phyloP scores from a whole-genome alignment of 352 stramenopile species.

The Phytophthora brassicae region DNA sequence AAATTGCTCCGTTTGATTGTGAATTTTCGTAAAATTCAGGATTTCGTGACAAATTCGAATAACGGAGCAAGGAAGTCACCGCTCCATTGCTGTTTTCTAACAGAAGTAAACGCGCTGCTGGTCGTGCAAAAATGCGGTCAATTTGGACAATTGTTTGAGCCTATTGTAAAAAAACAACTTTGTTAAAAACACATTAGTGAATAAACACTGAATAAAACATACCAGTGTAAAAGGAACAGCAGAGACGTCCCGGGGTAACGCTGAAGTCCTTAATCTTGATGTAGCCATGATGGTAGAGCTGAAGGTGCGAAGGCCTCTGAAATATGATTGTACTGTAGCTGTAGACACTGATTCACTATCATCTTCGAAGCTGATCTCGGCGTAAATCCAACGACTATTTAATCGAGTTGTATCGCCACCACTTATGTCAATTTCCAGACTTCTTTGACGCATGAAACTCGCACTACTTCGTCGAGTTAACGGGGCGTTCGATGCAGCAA shows the following conservation, averaged over 20 bases:
- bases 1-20: constrained; percentile 9
- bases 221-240: constrained; percentile 41
- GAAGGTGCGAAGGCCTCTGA: constrained; percentile 30
- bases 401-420: constrained; percentile 11
- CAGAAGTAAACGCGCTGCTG: constrained; percentile 45
- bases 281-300: constrained; percentile 8
- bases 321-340: constrained; percentile 34
- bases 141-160: constrained; percentile 35
- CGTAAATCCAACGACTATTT: constrained; percentile 49
- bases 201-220: constrained; percentile 4
- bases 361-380: constrained; percentile 43
- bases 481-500: neutral
- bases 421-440: neutral
- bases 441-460: constrained; percentile 22
- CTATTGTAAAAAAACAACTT: constrained; percentile 17
- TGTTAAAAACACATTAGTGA: neutral
- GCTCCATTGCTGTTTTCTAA: constrained; percentile 33
- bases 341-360: constrained; percentile 14
- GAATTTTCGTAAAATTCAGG: neutral
- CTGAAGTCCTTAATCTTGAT: neutral
- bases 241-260: constrained; percentile 22
- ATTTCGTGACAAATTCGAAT: constrained; percentile 3
- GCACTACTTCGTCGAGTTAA: constrained; percentile 7
- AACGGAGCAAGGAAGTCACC: constrained; percentile 43
- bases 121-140: constrained; percentile 41